Evolutionary conservation across 352 stramenopile genomes (phyloP).

Genomic region (Pythium myriotylum): DNA sequence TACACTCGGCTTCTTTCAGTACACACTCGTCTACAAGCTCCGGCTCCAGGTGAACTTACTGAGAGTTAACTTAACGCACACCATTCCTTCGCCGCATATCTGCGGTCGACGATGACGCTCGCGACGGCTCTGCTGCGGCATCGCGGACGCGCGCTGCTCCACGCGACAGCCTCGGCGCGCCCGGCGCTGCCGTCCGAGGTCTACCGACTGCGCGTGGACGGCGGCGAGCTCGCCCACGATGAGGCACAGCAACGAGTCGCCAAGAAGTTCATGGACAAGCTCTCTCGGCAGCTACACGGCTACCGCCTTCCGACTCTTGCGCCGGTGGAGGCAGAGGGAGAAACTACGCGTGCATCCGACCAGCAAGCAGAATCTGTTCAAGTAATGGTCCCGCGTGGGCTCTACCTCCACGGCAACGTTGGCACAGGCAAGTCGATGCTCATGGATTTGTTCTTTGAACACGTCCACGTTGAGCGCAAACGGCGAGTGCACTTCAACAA

Average conservation of each 20-base stretch:
- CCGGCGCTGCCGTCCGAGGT: conserved; percentile 8
- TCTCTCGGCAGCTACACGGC: conserved; percentile 50
- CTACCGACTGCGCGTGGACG: conserved; percentile 21
- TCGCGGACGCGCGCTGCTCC: conserved; percentile 8
- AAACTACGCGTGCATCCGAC: not conserved
- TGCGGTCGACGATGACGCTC: not conserved
- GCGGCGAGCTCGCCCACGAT: conserved; percentile 20
- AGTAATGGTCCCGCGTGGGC: conserved; percentile 72
- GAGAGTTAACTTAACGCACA: not conserved
- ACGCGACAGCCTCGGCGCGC: not conserved
- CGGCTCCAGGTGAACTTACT: too few relatives aligned
- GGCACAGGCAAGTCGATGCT: conserved; percentile 97
- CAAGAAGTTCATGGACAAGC: conserved; percentile 56
- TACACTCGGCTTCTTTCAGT: too few relatives aligned
- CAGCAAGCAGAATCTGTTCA: not conserved
- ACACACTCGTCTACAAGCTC: too few relatives aligned
- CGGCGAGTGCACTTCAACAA: conserved; percentile 96
- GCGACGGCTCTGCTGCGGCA: not conserved
- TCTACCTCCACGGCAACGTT: conserved; percentile 95
- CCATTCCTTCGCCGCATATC: not conserved
- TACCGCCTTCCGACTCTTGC: conserved; percentile 53
- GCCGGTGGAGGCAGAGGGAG: not conserved
- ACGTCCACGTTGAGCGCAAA: conserved; percentile 65
- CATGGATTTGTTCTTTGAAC: conserved; percentile 94
- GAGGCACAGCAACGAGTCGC: conserved; percentile 27